phyloP scores from a whole-genome alignment of 768 basidiomycete genomes.

The Lactarius indigo region DNA sequence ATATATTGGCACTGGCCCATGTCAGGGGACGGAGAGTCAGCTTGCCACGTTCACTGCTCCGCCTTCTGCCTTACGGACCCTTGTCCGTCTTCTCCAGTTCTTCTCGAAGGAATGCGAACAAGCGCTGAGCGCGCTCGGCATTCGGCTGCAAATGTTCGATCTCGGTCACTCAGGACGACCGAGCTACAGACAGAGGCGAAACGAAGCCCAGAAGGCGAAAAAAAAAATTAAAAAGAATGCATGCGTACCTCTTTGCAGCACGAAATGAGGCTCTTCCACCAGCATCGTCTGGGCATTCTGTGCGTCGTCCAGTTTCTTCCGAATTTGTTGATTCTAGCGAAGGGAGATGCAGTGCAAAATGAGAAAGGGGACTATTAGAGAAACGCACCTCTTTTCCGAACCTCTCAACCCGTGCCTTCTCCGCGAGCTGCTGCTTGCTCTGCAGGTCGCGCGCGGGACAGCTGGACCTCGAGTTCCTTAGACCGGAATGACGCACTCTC shows the following conservation, averaged over 20 bases:
- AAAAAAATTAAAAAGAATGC: no score
- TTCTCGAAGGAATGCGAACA: conserved; percentile 78
- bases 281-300: conserved; percentile 75
- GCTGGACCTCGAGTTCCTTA: conserved; percentile 84
- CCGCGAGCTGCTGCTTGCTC: conserved; percentile 82
- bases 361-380: conserved; percentile 13
- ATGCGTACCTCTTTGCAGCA: conserved; percentile 81
- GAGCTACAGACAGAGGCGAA: background rate
- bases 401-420: conserved; percentile 62
- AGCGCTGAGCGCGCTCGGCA: conserved; percentile 75
- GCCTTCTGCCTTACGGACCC: conserved; percentile 29
- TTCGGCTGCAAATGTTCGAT: conserved; percentile 52
- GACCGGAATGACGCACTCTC: conserved; percentile 88
- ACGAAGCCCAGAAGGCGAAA: background rate
- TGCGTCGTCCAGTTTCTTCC: conserved; percentile 73
- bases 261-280: conserved; percentile 76
- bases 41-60: conserved; percentile 8
- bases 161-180: conserved; percentile 22
- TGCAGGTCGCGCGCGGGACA: conserved; percentile 82
- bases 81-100: conserved; percentile 72
- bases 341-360: background rate
- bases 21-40: conserved; percentile 8
- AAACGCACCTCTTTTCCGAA: conserved; percentile 67
- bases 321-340: conserved; percentile 60
- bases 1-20: conserved; percentile 10